Evolutionary conservation across 169 alveolate genomes (phyloP).

Genomic region (Perkinsus olseni): DNA sequence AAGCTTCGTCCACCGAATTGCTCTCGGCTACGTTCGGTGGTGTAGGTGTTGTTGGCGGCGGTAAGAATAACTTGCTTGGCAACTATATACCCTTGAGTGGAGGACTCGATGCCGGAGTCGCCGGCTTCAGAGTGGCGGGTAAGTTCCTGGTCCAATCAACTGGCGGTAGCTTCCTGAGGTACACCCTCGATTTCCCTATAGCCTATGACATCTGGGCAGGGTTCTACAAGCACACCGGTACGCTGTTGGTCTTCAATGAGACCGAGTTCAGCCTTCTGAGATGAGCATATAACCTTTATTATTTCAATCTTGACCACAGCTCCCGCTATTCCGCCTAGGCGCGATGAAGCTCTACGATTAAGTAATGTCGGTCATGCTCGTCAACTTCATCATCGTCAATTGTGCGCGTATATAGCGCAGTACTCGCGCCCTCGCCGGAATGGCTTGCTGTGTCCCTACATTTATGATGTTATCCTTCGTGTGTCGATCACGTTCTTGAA

Average conservation of each 20-base stretch:
- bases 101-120: neutral
- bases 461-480: too few species aligned
- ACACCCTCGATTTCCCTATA: neutral
- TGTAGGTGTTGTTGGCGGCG: neutral
- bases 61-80: neutral
- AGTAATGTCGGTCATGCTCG: too few species aligned
- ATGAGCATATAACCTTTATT: too few species aligned
- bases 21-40: neutral
- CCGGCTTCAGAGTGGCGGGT: neutral
- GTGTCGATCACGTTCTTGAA: too few species aligned
- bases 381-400: too few species aligned
- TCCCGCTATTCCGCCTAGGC: too few species aligned
- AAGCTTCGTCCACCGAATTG: neutral
- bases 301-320: too few species aligned
- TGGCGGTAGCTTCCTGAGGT: neutral
- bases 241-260: neutral
- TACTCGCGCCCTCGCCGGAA: too few species aligned
- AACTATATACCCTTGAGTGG: neutral
- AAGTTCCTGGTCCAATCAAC: neutral
- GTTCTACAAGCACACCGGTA: neutral
- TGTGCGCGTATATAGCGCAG: too few species aligned
- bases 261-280: neutral
- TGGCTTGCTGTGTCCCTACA: too few species aligned
- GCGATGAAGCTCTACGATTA: too few species aligned
- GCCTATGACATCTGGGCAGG: neutral